Percentiles rank a stretch among this genome's conserved stretches.
These are phyloP conservation scores for Lycium barbarum DNA, from an alignment of 257 asterid species.

Conservation along the genomic window DNA sequence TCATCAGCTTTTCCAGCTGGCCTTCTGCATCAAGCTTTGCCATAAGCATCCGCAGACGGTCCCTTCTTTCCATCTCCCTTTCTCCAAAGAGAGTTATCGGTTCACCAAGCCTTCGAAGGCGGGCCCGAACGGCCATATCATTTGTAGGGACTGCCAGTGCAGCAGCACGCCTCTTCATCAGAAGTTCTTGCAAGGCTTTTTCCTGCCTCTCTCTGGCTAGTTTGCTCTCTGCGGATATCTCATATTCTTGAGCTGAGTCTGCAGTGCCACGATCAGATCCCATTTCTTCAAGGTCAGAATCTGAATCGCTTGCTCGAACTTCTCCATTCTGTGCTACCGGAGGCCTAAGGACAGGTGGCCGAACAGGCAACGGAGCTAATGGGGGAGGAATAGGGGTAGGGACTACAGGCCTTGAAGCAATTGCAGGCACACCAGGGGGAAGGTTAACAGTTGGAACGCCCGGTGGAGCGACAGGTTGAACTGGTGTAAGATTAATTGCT, in stretches of 20 bases:
- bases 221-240: conserved; percentile 82
- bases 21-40: conserved; percentile 85
- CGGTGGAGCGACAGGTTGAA: conserved; percentile 46
- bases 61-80: conserved; percentile 98
- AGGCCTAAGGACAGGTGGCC: conserved; percentile 59
- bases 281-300: conserved; percentile 64
- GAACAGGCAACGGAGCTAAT: conserved; percentile 72
- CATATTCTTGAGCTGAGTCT: conserved; percentile 61
- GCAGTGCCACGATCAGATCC: conserved; percentile 41
- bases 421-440: conserved; percentile 53
- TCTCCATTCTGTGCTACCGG: conserved; percentile 66
- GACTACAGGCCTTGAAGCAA: conserved; percentile 62
- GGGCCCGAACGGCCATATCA: conserved; percentile 83
- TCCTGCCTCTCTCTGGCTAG: conserved; percentile 73
- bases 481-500: conserved; percentile 52
- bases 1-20: conserved; percentile 89
- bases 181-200: conserved; percentile 84
- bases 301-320: conserved; percentile 55
- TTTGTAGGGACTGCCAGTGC: conserved; percentile 95
- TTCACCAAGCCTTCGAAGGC: conserved; percentile 89
- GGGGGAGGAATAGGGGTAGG: conserved; percentile 60
- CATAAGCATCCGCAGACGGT: conserved; percentile 79
- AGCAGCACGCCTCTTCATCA: conserved; percentile 88
- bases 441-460: conserved; percentile 35
- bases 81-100: conserved; percentile 94